phyloP scores from a whole-genome alignment of 495 filamentous ascomycete genomes.

The Aspergillus heteromorphus region DNA sequence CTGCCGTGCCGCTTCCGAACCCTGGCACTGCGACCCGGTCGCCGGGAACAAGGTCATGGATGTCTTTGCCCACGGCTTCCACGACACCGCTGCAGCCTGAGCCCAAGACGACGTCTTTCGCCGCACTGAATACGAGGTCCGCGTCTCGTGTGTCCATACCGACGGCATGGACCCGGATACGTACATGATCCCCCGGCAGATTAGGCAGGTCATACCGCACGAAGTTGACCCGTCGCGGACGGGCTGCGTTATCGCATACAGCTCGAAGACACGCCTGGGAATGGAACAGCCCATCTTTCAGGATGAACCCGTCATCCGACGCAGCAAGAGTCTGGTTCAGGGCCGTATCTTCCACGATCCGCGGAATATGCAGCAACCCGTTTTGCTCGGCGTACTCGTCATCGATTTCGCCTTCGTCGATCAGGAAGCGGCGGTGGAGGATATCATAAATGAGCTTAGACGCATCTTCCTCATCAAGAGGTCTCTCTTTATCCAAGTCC shows the following conservation, averaged over 20 bases:
- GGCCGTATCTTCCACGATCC: conserved; percentile 13
- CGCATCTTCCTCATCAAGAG: background rate
- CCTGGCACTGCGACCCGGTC: conserved; percentile 47
- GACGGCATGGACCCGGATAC: conserved; percentile 26
- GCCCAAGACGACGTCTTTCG: conserved; percentile 24
- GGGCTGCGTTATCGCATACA: background rate
- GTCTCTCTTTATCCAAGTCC: conserved; percentile 17
- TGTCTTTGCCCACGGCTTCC: conserved; percentile 18
- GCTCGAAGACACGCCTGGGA: conserved; percentile 9
- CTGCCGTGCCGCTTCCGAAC: conserved; percentile 21
- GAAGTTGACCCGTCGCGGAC: conserved; percentile 1
- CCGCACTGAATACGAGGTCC: conserved; percentile 19
- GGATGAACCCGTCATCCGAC: background rate
- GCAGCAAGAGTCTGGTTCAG: conserved; percentile 8
- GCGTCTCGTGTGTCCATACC: conserved; percentile 40
- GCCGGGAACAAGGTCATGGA: conserved; percentile 31
- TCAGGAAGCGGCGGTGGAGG: conserved; percentile 12
- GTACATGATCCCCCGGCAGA: conserved; percentile 18
- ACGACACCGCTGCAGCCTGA: conserved; percentile 42
- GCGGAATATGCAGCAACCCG: conserved; percentile 19
- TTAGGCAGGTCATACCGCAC: background rate
- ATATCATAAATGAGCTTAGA: conserved; percentile 13
- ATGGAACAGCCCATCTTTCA: conserved; percentile 11
- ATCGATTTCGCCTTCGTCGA: conserved; percentile 3
- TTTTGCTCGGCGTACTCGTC: conserved; percentile 22